These are phyloP conservation scores for Paramecium pentaurelia DNA, from an alignment of 73 alveolate genomes.

Conservation along the genomic window DNA sequence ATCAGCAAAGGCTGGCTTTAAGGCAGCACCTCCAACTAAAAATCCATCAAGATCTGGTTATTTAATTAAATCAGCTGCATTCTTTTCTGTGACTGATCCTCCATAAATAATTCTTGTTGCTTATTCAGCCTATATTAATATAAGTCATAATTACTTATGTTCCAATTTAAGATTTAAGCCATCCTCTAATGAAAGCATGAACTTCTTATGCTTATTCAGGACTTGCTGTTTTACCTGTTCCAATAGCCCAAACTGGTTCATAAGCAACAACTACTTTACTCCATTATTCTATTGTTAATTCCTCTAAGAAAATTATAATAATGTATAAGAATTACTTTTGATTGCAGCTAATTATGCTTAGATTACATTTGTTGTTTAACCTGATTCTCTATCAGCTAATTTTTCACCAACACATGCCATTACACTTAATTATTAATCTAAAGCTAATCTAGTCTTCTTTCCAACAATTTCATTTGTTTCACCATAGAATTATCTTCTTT, in stretches of 20 bases:
- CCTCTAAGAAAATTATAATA: not conserved
- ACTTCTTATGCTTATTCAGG: constrained; percentile 98
- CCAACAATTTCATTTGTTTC: constrained; percentile 95
- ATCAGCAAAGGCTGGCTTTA: constrained; percentile 78
- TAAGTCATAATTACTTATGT: not conserved
- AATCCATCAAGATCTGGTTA: constrained; percentile 95
- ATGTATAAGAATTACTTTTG: constrained; percentile 58
- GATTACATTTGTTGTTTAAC: constrained; percentile 79
- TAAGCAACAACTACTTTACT: constrained; percentile 94
- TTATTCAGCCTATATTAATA: constrained; percentile 65
- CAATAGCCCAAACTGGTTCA: constrained; percentile 99
- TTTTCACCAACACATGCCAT: constrained; percentile 95
- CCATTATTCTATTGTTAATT: constrained; percentile 80
- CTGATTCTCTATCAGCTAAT: constrained; percentile 92
- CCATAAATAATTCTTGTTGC: constrained; percentile 95
- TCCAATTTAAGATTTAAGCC: constrained; percentile 72
- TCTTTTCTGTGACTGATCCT: constrained; percentile 96
- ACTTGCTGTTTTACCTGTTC: constrained; percentile 97
- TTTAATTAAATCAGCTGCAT: constrained; percentile 91
- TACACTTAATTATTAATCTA: constrained; percentile 77
- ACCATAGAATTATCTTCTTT: constrained; percentile 92
- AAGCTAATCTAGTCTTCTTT: constrained; percentile 88
- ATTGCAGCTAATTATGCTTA: constrained; percentile 84
- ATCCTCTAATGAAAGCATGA: constrained; percentile 90
- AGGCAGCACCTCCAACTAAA: constrained; percentile 96